Evolutionary conservation across 805 yeast species (phyloP), one percentile per base, ranked within the genome.

Genomic region (Kluyveromyces dobzhanskii): DNA sequence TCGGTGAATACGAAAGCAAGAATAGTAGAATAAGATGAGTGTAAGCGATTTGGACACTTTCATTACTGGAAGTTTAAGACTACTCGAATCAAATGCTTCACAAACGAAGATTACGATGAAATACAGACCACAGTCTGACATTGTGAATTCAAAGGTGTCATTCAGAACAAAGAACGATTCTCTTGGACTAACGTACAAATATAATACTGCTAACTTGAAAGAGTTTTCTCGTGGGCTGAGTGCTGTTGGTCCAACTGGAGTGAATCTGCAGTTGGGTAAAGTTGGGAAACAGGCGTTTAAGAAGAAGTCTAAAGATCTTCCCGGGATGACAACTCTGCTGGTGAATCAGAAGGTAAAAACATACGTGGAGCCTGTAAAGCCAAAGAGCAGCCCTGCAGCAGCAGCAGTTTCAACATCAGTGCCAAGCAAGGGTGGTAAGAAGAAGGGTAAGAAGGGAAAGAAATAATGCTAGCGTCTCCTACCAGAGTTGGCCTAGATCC

Each of bases 141-240:
- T 49, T 14, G 51, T 25, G 10, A 5, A 12, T 12, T 31, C 42
- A 4, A 32, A 35, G 8, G 62, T 56, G 3, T 35, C 53, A 6
- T 75, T 82, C 57, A 84, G 81, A 54, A 70, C 82, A 0, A 78
- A 61, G 48, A 86, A 85, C 53, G 72, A 87, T 2, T 69, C 63
- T 13, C 65, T 76, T 13, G 88, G 88, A 6, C 67, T 77, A 30
- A 70, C 78, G 43, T 71, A 78, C 57, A 70, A 68, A 44, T 75
- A 69, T 54, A 67, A 65, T 43, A 77, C 90, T 1, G 63, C 65
- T 45, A 79, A 80, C 47, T 61, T 70, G 35, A 85, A 85, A 55
- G 94, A 86, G 57, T 71, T 87, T 32, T 76, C 85, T 17, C 71
- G 88, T 47, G 54, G 86, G 17, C 62, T 84, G 55, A 73, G 84